Conservation (phyloP, 2,329 filamentous ascomycete species). For the Pseudogymnoascus sp. region DNA sequence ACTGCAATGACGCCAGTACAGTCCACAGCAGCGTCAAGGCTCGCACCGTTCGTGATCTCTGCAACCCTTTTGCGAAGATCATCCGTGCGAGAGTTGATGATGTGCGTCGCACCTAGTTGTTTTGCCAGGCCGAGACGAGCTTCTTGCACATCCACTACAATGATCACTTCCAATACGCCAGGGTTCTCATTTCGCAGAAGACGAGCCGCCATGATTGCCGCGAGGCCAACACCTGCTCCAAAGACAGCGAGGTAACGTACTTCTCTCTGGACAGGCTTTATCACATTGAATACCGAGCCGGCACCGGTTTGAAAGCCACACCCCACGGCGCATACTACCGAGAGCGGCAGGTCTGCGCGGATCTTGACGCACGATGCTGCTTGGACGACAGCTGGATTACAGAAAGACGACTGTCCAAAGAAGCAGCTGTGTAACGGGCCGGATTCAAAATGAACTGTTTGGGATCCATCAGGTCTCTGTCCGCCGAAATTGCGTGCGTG, state of each 20-base stretch:
- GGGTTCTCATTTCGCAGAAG: constrained; percentile 18
- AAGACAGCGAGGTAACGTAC: constrained; percentile 32
- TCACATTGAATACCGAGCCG: constrained; percentile 34
- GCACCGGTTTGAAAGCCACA: constrained; percentile 40
- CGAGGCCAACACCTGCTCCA: constrained; percentile 36
- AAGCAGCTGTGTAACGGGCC: too few relatives aligned
- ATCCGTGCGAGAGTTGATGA: constrained; percentile 16
- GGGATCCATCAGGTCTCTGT: too few relatives aligned
- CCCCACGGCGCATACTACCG: constrained; percentile 34
- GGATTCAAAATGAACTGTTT: too few relatives aligned
- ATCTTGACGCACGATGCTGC: constrained; percentile 23
- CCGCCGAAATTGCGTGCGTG: too few relatives aligned
- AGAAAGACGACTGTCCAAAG: constrained; percentile 30
- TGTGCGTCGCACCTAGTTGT: constrained; percentile 35
- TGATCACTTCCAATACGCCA: constrained; percentile 32
- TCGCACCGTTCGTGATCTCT: constrained; percentile 14
- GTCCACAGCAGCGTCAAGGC: constrained; percentile 18
- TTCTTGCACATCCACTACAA: constrained; percentile 40
- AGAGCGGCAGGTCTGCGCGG: constrained; percentile 21
- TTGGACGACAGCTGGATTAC: constrained; percentile 23
- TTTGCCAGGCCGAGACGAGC: constrained; percentile 36
- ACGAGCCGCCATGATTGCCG: constrained; percentile 35
- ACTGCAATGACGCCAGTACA: constrained; percentile 17
- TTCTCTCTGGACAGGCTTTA: constrained; percentile 24
- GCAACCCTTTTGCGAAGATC: constrained; percentile 15